phyloP scores from a whole-genome alignment of 116 monocot species.

The Papilionanthe hybrid region DNA sequence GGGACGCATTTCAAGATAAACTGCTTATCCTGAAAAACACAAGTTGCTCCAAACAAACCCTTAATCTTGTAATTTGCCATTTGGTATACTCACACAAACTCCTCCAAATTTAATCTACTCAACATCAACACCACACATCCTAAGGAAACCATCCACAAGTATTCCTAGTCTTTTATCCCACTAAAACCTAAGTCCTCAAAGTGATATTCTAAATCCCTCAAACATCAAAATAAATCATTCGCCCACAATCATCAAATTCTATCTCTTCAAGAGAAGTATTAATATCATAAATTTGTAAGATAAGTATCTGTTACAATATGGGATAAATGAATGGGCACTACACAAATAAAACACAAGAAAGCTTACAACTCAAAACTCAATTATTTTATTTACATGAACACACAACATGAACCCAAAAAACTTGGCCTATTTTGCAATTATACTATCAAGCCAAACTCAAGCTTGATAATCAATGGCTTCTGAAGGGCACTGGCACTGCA shows the following conservation, averaged over 20 bases:
- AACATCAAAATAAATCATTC: too few species aligned
- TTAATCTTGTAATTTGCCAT: too few species aligned
- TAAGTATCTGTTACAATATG: slow-evolving; percentile 4
- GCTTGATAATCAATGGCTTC: neutral
- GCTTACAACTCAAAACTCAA: neutral
- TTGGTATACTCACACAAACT: too few species aligned
- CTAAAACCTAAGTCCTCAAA: too few species aligned
- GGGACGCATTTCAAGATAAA: too few species aligned
- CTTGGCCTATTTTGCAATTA: neutral
- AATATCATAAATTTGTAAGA: neutral
- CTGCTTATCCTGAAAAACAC: too few species aligned
- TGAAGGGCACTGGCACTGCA: neutral
- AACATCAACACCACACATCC: too few species aligned
- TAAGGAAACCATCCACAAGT: too few species aligned
- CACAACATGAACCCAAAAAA: neutral
- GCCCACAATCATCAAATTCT: neutral
- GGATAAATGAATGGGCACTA: neutral
- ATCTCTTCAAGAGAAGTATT: neutral
- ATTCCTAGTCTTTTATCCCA: too few species aligned
- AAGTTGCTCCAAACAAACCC: too few species aligned
- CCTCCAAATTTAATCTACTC: too few species aligned
- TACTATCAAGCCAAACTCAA: neutral
- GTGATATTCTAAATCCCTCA: too few species aligned
- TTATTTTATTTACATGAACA: slow-evolving; percentile 7
- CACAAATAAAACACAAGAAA: slow-evolving; percentile 5